Percentiles rank a stretch among this genome's conserved stretches.
phyloP scores from a whole-genome alignment of 805 yeast genomes.

The Kazachstania bromeliacearum region DNA sequence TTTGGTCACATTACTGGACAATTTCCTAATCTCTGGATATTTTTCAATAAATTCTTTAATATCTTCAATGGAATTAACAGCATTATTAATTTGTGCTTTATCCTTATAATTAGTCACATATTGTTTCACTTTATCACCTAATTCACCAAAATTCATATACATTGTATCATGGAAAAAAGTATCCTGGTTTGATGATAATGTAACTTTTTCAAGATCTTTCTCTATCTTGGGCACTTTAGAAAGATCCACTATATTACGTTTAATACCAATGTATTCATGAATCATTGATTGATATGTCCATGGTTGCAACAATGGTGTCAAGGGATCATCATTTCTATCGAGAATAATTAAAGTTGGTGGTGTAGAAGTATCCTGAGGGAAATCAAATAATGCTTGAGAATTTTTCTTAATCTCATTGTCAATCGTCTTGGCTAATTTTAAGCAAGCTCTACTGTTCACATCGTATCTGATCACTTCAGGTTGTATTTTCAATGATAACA shows the following conservation, averaged over 20 bases:
- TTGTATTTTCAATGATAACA: slow-evolving; percentile 59
- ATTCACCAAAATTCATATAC: slow-evolving; percentile 89
- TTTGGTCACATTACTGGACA: slow-evolving; percentile 80
- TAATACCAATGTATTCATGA: slow-evolving; percentile 79
- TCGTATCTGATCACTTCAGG: slow-evolving; percentile 72
- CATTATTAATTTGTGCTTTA: slow-evolving; percentile 61
- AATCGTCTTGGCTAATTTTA: slow-evolving; percentile 61
- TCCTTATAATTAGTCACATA: slow-evolving; percentile 75
- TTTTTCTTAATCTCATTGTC: slow-evolving; percentile 46
- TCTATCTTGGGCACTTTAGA: slow-evolving; percentile 45
- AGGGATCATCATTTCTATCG: slow-evolving; percentile 83
- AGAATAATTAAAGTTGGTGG: slow-evolving; percentile 67
- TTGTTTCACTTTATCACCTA: slow-evolving; percentile 77
- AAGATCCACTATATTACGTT: slow-evolving; percentile 69
- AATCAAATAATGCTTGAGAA: slow-evolving; percentile 56
- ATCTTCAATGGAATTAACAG: slow-evolving; percentile 72
- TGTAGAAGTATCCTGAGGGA: slow-evolving; percentile 33
- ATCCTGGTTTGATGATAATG: slow-evolving; percentile 61
- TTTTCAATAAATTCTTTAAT: slow-evolving; percentile 86
- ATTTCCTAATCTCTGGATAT: slow-evolving; percentile 85
- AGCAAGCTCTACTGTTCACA: slow-evolving; percentile 51
- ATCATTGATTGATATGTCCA: slow-evolving; percentile 99
- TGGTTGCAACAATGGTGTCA: slow-evolving; percentile 85
- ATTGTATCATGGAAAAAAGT: slow-evolving; percentile 68
- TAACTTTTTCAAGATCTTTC: slow-evolving; percentile 54